phyloP scores from a whole-genome alignment of 495 filamentous ascomycete genomes.

The Podospora tetraspora region DNA sequence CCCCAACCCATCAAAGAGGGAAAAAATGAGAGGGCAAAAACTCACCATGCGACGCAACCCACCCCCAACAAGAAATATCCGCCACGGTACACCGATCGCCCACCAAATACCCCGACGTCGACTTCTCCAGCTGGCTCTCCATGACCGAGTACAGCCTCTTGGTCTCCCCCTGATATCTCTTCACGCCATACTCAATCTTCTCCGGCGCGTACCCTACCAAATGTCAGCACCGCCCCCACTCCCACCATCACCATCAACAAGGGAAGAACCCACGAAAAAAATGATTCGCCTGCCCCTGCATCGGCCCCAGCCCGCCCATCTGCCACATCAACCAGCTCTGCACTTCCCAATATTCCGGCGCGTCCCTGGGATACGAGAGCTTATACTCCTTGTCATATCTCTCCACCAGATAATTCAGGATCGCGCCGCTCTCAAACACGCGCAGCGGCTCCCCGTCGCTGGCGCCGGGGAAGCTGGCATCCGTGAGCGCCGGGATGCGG shows the following conservation, averaged over 20 bases:
- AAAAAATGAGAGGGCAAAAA: background rate
- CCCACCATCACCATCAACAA: too few species aligned
- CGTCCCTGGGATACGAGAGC: conserved; percentile 71
- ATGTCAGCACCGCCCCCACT: too few species aligned
- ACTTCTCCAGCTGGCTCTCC: conserved; percentile 62
- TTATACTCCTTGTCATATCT: conserved; percentile 80
- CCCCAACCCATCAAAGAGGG: background rate
- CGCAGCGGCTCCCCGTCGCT: conserved; percentile 64
- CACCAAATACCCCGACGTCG: conserved; percentile 64
- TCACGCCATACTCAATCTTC: conserved; percentile 78
- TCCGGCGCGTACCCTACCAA: conserved; percentile 67
- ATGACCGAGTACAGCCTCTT: conserved; percentile 75
- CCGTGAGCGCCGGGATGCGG: conserved; percentile 87
- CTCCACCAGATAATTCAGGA: conserved; percentile 80
- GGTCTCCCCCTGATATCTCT: conserved; percentile 77
- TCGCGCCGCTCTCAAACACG: conserved; percentile 79
- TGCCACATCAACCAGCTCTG: conserved; percentile 67
- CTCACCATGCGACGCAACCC: conserved; percentile 51
- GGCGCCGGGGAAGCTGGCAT: conserved; percentile 46
- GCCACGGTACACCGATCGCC: conserved; percentile 78
- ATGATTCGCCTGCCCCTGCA: conserved; percentile 91
- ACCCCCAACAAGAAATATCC: conserved; percentile 77
- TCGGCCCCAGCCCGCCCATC: conserved; percentile 77
- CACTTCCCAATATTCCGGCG: conserved; percentile 68
- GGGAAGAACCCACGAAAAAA: conserved; percentile 52